These are phyloP conservation scores for Lecanicillium sp. DNA, from an alignment of 2,329 filamentous ascomycete genomes.

Conservation along the genomic window DNA sequence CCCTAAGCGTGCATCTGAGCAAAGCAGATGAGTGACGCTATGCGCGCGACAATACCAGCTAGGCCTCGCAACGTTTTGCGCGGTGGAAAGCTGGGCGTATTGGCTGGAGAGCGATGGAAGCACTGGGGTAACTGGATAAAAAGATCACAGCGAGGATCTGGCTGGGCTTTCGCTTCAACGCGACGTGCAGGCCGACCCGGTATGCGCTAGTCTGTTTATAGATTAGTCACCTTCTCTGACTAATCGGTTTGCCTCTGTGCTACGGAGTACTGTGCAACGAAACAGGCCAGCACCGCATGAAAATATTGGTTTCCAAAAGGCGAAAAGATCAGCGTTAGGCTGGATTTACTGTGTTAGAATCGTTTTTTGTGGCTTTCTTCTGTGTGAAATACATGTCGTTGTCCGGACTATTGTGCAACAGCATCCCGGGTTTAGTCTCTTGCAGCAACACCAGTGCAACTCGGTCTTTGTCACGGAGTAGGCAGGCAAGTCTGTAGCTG, in stretches of 20 bases:
- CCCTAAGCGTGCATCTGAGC: constrained; percentile 11
- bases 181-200: constrained; percentile 5
- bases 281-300: too few species aligned
- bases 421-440: too few species aligned
- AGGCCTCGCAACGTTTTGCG: constrained; percentile 3
- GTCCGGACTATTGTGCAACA: too few species aligned
- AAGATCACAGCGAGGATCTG: constrained; percentile 5
- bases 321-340: too few species aligned
- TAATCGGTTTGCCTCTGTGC: too few species aligned
- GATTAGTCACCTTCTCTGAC: background rate
- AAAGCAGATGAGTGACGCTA: constrained; percentile 2
- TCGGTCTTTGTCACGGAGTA: too few species aligned
- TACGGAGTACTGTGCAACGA: too few species aligned
- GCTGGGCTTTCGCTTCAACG: constrained; percentile 6
- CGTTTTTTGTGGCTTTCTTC: too few species aligned
- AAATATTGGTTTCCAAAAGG: too few species aligned
- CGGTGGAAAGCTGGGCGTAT: background rate
- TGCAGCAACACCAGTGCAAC: too few species aligned
- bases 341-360: too few species aligned
- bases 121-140: background rate
- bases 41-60: background rate
- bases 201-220: background rate
- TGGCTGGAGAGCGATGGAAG: background rate
- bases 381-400: background rate
- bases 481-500: too few species aligned